Evolutionary conservation across 2,329 filamentous ascomycete species (phyloP), one percentile per base, ranked within the genome.

Genomic region (Phaeosphaeriaceae sp.): DNA sequence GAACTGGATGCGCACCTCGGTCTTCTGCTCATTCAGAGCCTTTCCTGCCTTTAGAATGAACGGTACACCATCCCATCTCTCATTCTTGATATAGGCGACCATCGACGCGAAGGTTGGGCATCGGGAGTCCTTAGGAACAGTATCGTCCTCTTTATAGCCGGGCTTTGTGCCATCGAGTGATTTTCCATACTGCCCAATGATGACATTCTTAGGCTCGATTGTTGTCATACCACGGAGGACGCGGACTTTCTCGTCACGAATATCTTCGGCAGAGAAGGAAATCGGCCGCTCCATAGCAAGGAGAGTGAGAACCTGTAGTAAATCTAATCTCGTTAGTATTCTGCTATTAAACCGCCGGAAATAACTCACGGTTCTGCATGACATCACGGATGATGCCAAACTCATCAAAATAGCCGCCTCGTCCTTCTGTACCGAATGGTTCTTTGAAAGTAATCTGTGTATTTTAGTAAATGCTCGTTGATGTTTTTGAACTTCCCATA

Each of bases 31-130:
- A 76, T 99, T 99, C 58, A 99, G 82, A 36, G 94, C 92, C 82
- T 99, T 99, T 67, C 94, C 94, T 37, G 94, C 94, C 87, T 99
- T 99, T 80, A 99, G 84, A 77, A 99, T 99, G 82, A 99, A 99
- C 42, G 94, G 94, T 44, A 99, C 94, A 48, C 94, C 95, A 63
- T 99, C 95, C 94, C 94, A 99, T 66, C 94, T 84, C 85, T 99
- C 94, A 76, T 99, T 99, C 85, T 97, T 97, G 79, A 99, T 97
- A 79, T 95, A 96, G 29, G 92, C 92, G 29, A 96, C 93, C 77
- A 99, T 87, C 30, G 94, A 93, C 71, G 92, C 96, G 82, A 99
- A 99, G 6, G 94, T 99, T 21, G 94, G 93, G 83, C 94, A 99
- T 67, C 95, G 87, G 28, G 93, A 97, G 63, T 96, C 92, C 79